phyloP scores from a whole-genome alignment of 257 asterid genomes.

The Fraxinus pennsylvanica region DNA sequence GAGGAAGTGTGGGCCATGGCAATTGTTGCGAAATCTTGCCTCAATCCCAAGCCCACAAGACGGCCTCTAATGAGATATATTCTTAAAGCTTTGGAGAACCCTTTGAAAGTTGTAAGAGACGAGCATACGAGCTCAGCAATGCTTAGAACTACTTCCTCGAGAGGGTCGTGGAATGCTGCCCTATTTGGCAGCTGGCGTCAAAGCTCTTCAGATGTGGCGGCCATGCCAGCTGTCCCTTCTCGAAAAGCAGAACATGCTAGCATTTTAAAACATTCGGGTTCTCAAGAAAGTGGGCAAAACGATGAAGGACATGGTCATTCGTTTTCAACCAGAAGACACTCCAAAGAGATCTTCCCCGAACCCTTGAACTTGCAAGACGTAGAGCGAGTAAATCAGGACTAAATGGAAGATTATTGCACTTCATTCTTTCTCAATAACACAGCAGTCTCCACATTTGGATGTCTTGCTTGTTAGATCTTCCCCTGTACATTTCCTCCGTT shows the following conservation, averaged over 20 bases:
- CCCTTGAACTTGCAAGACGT: slow-evolving; percentile 53
- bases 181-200: slow-evolving; percentile 91
- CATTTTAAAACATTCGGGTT: slow-evolving; percentile 66
- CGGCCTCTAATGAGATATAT: slow-evolving; percentile 91
- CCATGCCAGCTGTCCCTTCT: slow-evolving; percentile 31
- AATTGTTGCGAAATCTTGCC: slow-evolving; percentile 85
- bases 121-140: slow-evolving; percentile 74
- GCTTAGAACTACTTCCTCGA: slow-evolving; percentile 71
- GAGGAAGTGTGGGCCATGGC: slow-evolving; percentile 99
- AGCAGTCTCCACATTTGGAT: slow-evolving; percentile 30
- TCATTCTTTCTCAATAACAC: slow-evolving; percentile 54
- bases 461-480: slow-evolving; percentile 28
- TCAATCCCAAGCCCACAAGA: slow-evolving; percentile 80
- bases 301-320: slow-evolving; percentile 57
- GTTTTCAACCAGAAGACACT: slow-evolving; percentile 55
- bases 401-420: slow-evolving; percentile 29
- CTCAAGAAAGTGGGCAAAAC: slow-evolving; percentile 64
- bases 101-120: slow-evolving; percentile 86
- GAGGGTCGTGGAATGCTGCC: slow-evolving; percentile 95
- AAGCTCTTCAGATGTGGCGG: slow-evolving; percentile 69
- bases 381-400: slow-evolving; percentile 46
- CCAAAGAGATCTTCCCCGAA: slow-evolving; percentile 82
- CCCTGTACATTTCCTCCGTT: slow-evolving; percentile 33
- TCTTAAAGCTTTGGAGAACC: slow-evolving; percentile 89
- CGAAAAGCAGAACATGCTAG: slow-evolving; percentile 53